These are phyloP conservation scores for Botrytis byssoidea DNA, from an alignment of 2,329 filamentous ascomycete species.

Conservation along the genomic window DNA sequence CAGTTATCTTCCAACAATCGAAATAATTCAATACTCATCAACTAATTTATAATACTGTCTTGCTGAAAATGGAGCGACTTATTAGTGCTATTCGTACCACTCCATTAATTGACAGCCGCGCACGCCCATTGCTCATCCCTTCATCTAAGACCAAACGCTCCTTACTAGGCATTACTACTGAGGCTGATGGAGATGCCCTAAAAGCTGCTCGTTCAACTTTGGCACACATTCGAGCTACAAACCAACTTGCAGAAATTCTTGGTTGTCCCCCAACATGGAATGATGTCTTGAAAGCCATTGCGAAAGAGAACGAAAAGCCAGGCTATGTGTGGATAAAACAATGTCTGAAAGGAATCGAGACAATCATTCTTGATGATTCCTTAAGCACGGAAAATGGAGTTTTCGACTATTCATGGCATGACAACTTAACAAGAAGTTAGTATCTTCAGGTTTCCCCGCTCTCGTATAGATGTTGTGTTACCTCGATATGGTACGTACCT, in stretches of 20 bases:
- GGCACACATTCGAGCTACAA: slow-evolving; percentile 67
- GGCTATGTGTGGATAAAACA: slow-evolving; percentile 56
- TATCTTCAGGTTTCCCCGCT: background rate
- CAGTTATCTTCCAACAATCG: background rate
- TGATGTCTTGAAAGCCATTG: slow-evolving; percentile 43
- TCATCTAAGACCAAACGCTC: slow-evolving; percentile 48
- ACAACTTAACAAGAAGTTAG: slow-evolving; percentile 58
- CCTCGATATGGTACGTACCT: background rate
- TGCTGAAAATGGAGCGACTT: slow-evolving; percentile 11
- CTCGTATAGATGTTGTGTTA: slow-evolving; percentile 9
- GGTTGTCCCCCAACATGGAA: slow-evolving; percentile 63
- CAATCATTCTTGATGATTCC: slow-evolving; percentile 76
- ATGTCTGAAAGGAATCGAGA: slow-evolving; percentile 71
- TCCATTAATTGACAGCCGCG: slow-evolving; percentile 72
- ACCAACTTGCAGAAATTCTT: slow-evolving; percentile 65
- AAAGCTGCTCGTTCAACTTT: slow-evolving; percentile 60
- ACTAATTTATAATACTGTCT: background rate
- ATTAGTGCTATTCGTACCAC: slow-evolving; percentile 48
- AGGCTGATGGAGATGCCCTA: slow-evolving; percentile 69
- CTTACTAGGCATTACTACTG: slow-evolving; percentile 63
- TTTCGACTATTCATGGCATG: slow-evolving; percentile 62
- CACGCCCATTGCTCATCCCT: slow-evolving; percentile 63
- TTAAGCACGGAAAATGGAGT: slow-evolving; percentile 56
- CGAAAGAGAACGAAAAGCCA: slow-evolving; percentile 28
- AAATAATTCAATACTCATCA: background rate